phyloP scores from a whole-genome alignment of 164 flowering plant species.

The Protea cynaroides region DNA sequence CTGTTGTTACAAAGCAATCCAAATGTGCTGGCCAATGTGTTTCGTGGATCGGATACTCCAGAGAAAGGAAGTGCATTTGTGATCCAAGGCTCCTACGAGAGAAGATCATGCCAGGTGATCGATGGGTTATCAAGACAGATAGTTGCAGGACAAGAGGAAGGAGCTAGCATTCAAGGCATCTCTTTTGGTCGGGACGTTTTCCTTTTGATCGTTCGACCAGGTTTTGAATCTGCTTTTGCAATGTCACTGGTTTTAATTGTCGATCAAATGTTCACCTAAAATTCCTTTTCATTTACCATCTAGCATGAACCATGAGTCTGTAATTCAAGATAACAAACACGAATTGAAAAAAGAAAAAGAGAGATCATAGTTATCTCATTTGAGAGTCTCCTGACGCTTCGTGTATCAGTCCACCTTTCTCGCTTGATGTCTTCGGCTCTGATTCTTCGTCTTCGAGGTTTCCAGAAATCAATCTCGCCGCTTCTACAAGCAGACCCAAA shows the following conservation, averaged over 20 bases:
- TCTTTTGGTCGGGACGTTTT: conserved; percentile 54
- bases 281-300: background rate
- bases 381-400: too few relatives aligned
- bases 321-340: too few relatives aligned
- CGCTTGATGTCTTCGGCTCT: too few relatives aligned
- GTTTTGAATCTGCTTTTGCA: conserved; percentile 40
- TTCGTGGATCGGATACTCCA: background rate
- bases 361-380: too few relatives aligned
- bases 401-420: too few relatives aligned
- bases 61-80: conserved; percentile 15
- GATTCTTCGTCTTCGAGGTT: too few relatives aligned
- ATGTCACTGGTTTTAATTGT: conserved; percentile 50
- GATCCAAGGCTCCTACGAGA: conserved; percentile 45
- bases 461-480: too few relatives aligned
- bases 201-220: conserved; percentile 30
- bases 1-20: background rate
- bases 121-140: conserved; percentile 30
- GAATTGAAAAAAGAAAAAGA: too few relatives aligned
- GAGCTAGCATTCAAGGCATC: conserved; percentile 28
- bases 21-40: conserved; percentile 34
- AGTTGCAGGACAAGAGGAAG: conserved; percentile 49
- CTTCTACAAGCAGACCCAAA: too few relatives aligned
- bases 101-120: conserved; percentile 43
- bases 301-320: too few relatives aligned
- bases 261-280: conserved; percentile 55